Percentiles rank a stretch among this genome's conserved stretches.
These are phyloP conservation scores for Leccinum disarticulatum DNA, from an alignment of 768 basidiomycete genomes.

Conservation along the genomic window DNA sequence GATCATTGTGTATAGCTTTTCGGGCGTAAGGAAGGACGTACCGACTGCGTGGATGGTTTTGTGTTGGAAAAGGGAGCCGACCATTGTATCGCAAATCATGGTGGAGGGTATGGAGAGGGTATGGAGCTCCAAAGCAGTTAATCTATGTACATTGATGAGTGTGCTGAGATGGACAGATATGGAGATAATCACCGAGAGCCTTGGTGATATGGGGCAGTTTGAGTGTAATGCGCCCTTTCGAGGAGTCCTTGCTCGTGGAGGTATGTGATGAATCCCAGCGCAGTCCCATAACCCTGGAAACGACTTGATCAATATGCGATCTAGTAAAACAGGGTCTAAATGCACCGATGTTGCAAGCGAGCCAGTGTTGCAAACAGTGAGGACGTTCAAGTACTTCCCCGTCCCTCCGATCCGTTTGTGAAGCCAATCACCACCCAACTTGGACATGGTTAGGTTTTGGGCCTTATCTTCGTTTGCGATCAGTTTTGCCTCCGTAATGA, in stretches of 20 bases:
- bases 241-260: conserved; percentile 79
- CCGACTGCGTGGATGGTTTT: conserved; percentile 80
- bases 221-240: conserved; percentile 85
- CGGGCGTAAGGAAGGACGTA: conserved; percentile 26
- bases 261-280: conserved; percentile 89
- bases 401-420: conserved; percentile 39
- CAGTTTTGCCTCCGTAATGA: conserved; percentile 68
- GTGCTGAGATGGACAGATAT: background rate
- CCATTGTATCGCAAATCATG: conserved; percentile 98
- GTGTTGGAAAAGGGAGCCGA: conserved; percentile 91
- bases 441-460: conserved; percentile 83
- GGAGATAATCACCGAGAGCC: conserved; percentile 61
- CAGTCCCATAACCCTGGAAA: conserved; percentile 88
- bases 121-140: conserved; percentile 88
- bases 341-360: conserved; percentile 87
- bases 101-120: conserved; percentile 80
- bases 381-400: conserved; percentile 62
- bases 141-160: conserved; percentile 39
- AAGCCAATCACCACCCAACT: conserved; percentile 86
- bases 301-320: background rate
- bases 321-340: conserved; percentile 1
- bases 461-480: conserved; percentile 89
- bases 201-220: conserved; percentile 94
- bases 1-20: background rate
- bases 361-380: conserved; percentile 98